Percentiles rank a stretch among this genome's conserved stretches.
These are phyloP conservation scores for Neoascochyta sp. DNA, from an alignment of 2,329 filamentous ascomycete species.

Conservation along the genomic window DNA sequence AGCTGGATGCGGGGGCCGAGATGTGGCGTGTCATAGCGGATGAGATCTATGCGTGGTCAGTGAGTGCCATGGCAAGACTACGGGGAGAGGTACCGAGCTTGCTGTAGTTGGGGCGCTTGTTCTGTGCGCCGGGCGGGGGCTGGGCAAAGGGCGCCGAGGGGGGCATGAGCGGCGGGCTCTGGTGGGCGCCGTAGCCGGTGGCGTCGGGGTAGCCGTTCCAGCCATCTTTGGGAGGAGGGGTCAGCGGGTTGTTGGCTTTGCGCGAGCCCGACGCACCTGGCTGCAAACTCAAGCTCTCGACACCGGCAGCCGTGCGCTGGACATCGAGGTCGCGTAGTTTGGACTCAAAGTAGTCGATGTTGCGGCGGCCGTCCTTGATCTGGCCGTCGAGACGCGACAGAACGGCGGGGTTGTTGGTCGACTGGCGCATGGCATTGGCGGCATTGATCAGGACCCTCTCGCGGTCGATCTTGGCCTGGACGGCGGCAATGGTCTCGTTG, in stretches of 20 bases:
- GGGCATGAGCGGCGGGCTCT: constrained; percentile 59
- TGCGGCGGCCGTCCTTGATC: constrained; percentile 87
- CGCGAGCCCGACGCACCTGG: constrained; percentile 43
- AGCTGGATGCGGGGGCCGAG: constrained; percentile 96
- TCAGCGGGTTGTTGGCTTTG: constrained; percentile 38
- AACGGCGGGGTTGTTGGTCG: constrained; percentile 89
- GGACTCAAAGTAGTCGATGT: constrained; percentile 94
- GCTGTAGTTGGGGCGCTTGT: constrained; percentile 80
- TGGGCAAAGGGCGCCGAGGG: constrained; percentile 75
- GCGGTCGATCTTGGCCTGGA: constrained; percentile 95
- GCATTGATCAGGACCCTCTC: constrained; percentile 94
- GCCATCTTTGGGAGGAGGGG: constrained; percentile 71
- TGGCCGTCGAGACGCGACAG: constrained; percentile 87
- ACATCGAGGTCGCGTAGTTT: constrained; percentile 84
- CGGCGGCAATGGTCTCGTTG: constrained; percentile 67
- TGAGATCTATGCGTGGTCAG: constrained; percentile 64
- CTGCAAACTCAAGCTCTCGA: constrained; percentile 63
- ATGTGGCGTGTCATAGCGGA: constrained; percentile 96
- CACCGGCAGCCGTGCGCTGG: constrained; percentile 66
- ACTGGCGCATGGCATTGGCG: constrained; percentile 90
- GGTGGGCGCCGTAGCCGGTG: constrained; percentile 59
- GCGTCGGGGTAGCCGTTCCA: constrained; percentile 53
- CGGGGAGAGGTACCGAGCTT: constrained; percentile 70
- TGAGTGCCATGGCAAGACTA: constrained; percentile 5
- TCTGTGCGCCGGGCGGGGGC: constrained; percentile 63